phyloP scores from a whole-genome alignment of 208 protist genomes.

The Phytomonas serpens region DNA sequence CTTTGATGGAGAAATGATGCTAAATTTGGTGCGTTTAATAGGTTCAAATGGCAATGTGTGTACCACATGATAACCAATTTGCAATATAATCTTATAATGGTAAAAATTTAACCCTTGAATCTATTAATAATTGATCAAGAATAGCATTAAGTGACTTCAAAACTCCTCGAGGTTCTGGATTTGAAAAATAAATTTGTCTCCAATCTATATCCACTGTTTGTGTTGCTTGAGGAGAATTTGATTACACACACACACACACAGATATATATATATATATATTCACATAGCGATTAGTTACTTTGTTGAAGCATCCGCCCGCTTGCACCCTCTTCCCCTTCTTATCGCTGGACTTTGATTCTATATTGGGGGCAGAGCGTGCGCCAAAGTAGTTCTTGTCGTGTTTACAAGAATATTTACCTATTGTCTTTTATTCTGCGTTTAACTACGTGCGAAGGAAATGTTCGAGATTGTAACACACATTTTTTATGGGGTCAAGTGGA shows the following conservation, averaged over 20 bases:
- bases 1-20: background rate
- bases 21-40: background rate
- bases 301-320: background rate
- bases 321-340: background rate
- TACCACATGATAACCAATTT: background rate
- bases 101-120: background rate
- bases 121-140: background rate
- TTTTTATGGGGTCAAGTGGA: slow-evolving; percentile 27
- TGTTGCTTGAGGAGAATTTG: too few relatives aligned
- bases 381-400: too few relatives aligned
- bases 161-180: background rate
- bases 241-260: too few relatives aligned
- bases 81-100: background rate
- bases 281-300: background rate
- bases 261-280: background rate
- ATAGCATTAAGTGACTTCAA: background rate
- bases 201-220: too few relatives aligned
- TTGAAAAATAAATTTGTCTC: background rate
- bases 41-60: background rate
- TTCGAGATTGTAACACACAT: slow-evolving; percentile 43
- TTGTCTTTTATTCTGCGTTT: slow-evolving; percentile 5
- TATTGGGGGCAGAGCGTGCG: too few relatives aligned
- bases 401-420: background rate
- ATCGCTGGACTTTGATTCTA: too few relatives aligned
- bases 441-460: slow-evolving; percentile 16